Percentiles rank a stretch among this genome's conserved stretches.
Conservation (phyloP, 148 eudicot genomes). For the Mesembryanthemum crystallinum region DNA sequence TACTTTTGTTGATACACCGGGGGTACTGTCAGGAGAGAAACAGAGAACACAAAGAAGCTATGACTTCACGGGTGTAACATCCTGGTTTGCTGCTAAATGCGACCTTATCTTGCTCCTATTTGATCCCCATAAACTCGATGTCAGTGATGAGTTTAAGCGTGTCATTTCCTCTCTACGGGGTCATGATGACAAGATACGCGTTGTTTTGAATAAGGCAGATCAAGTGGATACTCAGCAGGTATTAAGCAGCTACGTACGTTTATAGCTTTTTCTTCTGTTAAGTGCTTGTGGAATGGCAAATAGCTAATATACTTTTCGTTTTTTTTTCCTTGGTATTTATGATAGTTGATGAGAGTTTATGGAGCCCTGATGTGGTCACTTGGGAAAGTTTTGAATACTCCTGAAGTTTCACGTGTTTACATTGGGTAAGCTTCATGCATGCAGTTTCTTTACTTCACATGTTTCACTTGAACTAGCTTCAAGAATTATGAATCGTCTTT, state of each 20-base stretch:
- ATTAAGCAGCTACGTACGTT: constrained; percentile 10
- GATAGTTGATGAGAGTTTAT: constrained; percentile 79
- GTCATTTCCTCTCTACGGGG: constrained; percentile 76
- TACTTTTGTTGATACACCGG: constrained; percentile 86
- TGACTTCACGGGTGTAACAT: constrained; percentile 81
- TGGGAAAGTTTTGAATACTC: constrained; percentile 78
- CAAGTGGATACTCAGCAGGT: constrained; percentile 88
- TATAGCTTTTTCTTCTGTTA: neutral
- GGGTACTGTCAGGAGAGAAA: constrained; percentile 81
- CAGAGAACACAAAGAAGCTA: constrained; percentile 81
- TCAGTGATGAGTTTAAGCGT: constrained; percentile 86
- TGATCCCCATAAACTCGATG: constrained; percentile 87
- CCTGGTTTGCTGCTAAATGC: constrained; percentile 94
- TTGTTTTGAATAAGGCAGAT: constrained; percentile 85
- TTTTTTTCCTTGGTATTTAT: constrained; percentile 3
- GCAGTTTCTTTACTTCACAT: neutral
- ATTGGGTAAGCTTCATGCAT: constrained; percentile 52
- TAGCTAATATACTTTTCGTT: neutral
- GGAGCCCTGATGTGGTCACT: constrained; percentile 97
- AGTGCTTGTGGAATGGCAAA: neutral
- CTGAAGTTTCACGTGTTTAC: constrained; percentile 84
- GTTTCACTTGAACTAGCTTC: neutral
- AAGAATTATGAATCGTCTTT: neutral
- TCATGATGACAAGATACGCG: constrained; percentile 83
- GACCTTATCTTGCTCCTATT: constrained; percentile 76